A percentile compares a stretch with the other conserved stretches of the same genome.
Conservation (phyloP, 208 protist genomes). For the Trypanosoma cruzi region DNA sequence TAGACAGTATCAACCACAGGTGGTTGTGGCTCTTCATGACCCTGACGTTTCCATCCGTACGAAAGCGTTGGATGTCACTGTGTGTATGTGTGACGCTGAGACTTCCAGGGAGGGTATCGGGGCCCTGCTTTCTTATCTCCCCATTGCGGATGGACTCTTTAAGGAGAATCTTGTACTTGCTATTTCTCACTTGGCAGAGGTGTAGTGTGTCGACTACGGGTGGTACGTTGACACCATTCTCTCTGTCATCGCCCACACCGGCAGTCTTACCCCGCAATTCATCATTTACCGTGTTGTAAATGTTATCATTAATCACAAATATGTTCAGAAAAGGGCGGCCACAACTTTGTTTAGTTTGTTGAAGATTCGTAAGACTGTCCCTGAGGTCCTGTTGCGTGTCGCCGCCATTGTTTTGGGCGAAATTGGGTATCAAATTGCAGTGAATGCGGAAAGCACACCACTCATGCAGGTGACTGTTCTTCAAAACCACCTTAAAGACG, state of each 20-base stretch:
- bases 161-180: conserved; percentile 96
- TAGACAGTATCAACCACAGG: conserved; percentile 92
- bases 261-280: conserved; percentile 95
- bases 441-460: conserved; percentile 84
- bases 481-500: conserved; percentile 69
- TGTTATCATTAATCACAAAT: conserved; percentile 96
- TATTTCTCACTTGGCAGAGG: conserved; percentile 96
- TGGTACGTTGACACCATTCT: conserved; percentile 98
- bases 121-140: conserved; percentile 94
- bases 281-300: conserved; percentile 94
- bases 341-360: conserved; percentile 65
- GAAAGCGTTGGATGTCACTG: conserved; percentile 97
- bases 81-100: conserved; percentile 95
- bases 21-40: conserved; percentile 94
- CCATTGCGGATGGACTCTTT: conserved; percentile 91
- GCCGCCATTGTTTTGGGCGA: conserved; percentile 96
- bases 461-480: conserved; percentile 88
- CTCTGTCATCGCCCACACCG: conserved; percentile 94
- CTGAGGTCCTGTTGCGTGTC: conserved; percentile 61
- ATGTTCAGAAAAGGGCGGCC: conserved; percentile 97
- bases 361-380: conserved; percentile 37
- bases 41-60: conserved; percentile 97
- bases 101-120: conserved; percentile 93
- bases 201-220: conserved; percentile 90
- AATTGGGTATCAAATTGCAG: conserved; percentile 97